Base-by-base conservation (phyloP, 495 filamentous ascomycete species). In the Talaromyces nanjingensis region DNA sequence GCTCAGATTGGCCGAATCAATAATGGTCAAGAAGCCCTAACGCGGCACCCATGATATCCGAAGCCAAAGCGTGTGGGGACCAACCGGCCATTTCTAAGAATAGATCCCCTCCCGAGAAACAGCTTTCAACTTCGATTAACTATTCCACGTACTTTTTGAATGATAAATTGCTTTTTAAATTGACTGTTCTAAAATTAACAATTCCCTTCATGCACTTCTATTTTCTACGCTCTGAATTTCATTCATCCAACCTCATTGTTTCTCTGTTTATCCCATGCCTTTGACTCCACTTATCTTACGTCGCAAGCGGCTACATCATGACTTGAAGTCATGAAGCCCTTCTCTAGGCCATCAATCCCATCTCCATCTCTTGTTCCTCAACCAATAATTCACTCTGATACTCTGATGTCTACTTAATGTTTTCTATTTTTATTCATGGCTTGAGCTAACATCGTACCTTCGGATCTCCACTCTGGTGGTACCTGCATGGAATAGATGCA, bases 301-400 rank as follows among this genome's bases (percentile, higher is more conserved):
- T 25, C 14, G 18, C 54, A 57, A 27, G 54, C 54, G 54, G 54
- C 54, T 57, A 57, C 54, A 57, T 27, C 54, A 24, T 57, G 54
- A 27, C 18, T 27, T 57, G 27, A 27, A 27, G 24, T 57, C 18
- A 57, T 57, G 14, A 27, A 12, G n/a, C 27, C 18, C 0, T 57
- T 6, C 54, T 27, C 20, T 14, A 34, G 33, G 33, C 33, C 33
- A 34, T 34, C 33, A n/a, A 9, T 34, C 33, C 8, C 33, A 11
- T 11, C 11, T 34, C 33, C 11, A 34, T 34, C 33, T 34, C 33
- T 34, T 11, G 7, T 11, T 34, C 8, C 33, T 34, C 7, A 11
- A 2, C 33, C 33, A 34, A 34, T 34, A 34, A 11, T 1, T 12
- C 11, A 34, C 33, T 34, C 33, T 34, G 8, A 11, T 34, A 5